Base-by-base conservation (phyloP, 345 rosid species). In the Populus davidiana region DNA sequence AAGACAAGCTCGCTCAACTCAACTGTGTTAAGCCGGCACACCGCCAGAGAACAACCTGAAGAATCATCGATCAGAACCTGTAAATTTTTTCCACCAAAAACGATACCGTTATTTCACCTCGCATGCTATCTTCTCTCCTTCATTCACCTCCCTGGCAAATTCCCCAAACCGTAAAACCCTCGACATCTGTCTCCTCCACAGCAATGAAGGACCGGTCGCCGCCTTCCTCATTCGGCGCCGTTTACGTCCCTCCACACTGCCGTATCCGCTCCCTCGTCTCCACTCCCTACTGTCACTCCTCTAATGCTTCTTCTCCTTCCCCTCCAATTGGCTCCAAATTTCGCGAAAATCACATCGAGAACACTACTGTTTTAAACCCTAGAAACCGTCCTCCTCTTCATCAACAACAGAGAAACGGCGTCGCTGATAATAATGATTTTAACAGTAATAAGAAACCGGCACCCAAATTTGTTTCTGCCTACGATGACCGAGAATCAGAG, bases 221-320 rank as follows among this genome's bases (percentile, higher is more conserved):
- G 74, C 91, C 87, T 69, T 82, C 90, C 43, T 85, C 93, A 1
- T 70, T 75, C 79, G 88, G 86, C 82, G 75, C 84, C 86, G 84
- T 89, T 76, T 94, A 92, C 85, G 84, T 88, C 70, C 96, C 97
- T 63, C 97, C 97, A 1, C 91, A 91, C 86, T 93, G 87, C 74
- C 95, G 97, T 56, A 87, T 84, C 68, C 88, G 88, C 79, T 86
- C 92, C 77, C 79, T 75, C 71, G 65, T 85, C 52, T 44, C 88
- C 25, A 38, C 85, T 62, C 77, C 86, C 20, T 78, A 69, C 79
- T 70, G 36, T 69, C 59, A 62, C 84, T 77, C 81, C 52, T 76
- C 88, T 16, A 9, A 81, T 17, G 75, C 86, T 61, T 73, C 75
- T 6, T 14, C 74, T 21, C 47, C 68, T 52, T 20, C 79, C 56